Evolutionary conservation across 2,329 filamentous ascomycete genomes (phyloP).

Genomic region (Aspergillus ruber): DNA sequence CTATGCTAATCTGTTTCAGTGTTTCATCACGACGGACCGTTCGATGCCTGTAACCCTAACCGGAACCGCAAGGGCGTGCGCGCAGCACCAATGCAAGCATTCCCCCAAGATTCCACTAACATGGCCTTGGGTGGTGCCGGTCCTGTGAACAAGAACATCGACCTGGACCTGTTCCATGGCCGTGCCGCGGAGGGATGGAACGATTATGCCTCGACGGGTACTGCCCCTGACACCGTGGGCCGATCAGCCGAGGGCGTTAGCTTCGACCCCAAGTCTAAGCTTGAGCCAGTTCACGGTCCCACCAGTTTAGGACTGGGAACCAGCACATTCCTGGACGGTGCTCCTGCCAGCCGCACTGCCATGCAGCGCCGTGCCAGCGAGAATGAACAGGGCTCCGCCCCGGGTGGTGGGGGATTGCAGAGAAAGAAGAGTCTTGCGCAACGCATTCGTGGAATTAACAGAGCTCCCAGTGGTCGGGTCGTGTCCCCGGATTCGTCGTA

Average conservation of each 20-base stretch:
- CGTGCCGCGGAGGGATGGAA: constrained; percentile 76
- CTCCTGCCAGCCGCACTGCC: constrained; percentile 74
- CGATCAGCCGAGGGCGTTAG: constrained; percentile 31
- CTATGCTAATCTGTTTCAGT: constrained; percentile 47
- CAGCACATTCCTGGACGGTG: constrained; percentile 90
- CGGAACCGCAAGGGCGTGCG: constrained; percentile 79
- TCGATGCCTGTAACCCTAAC: constrained; percentile 91
- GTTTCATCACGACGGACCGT: constrained; percentile 96
- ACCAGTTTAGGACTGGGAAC: constrained; percentile 81
- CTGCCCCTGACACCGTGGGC: constrained; percentile 12
- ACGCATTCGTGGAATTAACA: constrained; percentile 75
- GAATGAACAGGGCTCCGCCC: constrained; percentile 43
- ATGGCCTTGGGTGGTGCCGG: constrained; percentile 85
- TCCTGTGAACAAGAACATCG: constrained; percentile 71
- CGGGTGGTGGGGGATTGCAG: constrained; percentile 51
- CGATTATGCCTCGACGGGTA: constrained; percentile 59
- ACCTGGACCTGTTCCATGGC: constrained; percentile 85
- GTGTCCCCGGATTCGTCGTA: constrained; percentile 48
- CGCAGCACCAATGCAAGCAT: constrained; percentile 90
- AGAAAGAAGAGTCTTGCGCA: constrained; percentile 95
- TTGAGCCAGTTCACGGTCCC: constrained; percentile 73
- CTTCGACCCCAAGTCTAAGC: constrained; percentile 63
- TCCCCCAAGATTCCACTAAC: constrained; percentile 86
- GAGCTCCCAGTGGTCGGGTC: constrained; percentile 56
- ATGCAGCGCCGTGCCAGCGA: constrained; percentile 71